Base-by-base conservation (phyloP, 768 basidiomycete species). In the Suillus ampliporus region DNA sequence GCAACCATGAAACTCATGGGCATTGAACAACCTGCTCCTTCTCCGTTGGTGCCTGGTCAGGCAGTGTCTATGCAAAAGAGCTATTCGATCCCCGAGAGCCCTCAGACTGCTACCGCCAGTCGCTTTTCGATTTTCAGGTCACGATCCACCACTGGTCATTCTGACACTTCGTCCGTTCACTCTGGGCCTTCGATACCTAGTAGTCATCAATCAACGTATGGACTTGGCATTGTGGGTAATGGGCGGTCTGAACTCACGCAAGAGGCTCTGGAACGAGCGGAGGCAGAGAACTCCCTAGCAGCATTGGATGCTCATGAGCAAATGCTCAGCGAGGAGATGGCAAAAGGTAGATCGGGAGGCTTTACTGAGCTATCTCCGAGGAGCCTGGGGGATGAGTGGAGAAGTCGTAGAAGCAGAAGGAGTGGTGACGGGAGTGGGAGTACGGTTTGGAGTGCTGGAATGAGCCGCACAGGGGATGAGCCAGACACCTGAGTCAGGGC, bases 1-100 rank as follows among this genome's bases (percentile, higher is more conserved):
- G 94, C 94, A 17, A 94, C 94, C 31, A 92, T 99, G 91, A 93
- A 94, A 73, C 79, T 97, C 34, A 94, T 96, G 90, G 97, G 97
- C 5, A 93, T 97, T 64, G 88, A 86, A 53, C 79, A 90, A 74
- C 87, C 89, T 35, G 72, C 79, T n/a, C 70, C 81, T 56, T 77
- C 83, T 15, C 75, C n/a, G 71, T 47, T 13, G 26, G 35, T 26
- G 38, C 63, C 15, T 69, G 62, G 17, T 64, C 69, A 50, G 38
- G 78, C 76, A 23, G 72, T 76, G 35, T 71, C 73, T 40, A 70
- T 78, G 64, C 78, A 78, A 70, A 82, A 82, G 64, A 78, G 77
- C 65, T 72, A 71, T 62, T 78, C 80, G 19, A 75, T 79, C 17
- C 80, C 82, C 14, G 70, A 68, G 23, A 69, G 66, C 54, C 69